Base-by-base conservation (phyloP, 768 basidiomycete genomes). In the Kwoniella bestiolae region DNA sequence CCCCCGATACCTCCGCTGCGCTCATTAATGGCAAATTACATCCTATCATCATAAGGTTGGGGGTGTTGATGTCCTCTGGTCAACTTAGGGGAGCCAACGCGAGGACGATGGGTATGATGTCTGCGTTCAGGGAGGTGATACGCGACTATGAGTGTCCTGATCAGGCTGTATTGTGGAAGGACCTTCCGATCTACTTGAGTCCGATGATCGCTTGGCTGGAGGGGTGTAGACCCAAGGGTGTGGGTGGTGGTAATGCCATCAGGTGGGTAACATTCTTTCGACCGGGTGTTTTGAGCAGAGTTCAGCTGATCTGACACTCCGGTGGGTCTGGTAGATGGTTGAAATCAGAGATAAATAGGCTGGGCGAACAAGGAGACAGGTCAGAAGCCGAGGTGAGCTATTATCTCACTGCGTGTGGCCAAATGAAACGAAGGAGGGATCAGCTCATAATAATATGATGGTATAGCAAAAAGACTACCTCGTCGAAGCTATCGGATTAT, bases 1-100 rank as follows among this genome's bases (percentile, higher is more conserved):
- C 59, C 6, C 74, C 72, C 5, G 35, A 60, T 31, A 78, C 74
- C 3, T 47, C 76, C 11, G 35, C 64, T 49, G 73, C 77, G 4
- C 46, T 71, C 35, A 66, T 35, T 18, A 64, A 59, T 5, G 62
- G 59, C 23, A 79, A 77, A 74, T 90, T 98, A 44, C 96, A 98
- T 78, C 96, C 94, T 29, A 87, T 87, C 21, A 88, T 98, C 71
- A 83, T 93, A 63, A 85, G 90, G 57, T 87, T 97, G 8, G 94
- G 91, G 9, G 84, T 97, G 31, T 88, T 94, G 68, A 95, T 97
- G 82, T 87, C 91, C 7, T 89, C 90, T 71, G 97, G 98, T 83
- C 89, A 89, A 80, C 90, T 98, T 69, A 88, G 89, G 53, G 96
- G 96, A 7, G 91, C 94, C 14, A 98, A 99, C 81, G 95, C 96